Evolutionary conservation across 2,329 filamentous ascomycete species (phyloP).

Genomic region (Ceratocystis diversiconidia): DNA sequence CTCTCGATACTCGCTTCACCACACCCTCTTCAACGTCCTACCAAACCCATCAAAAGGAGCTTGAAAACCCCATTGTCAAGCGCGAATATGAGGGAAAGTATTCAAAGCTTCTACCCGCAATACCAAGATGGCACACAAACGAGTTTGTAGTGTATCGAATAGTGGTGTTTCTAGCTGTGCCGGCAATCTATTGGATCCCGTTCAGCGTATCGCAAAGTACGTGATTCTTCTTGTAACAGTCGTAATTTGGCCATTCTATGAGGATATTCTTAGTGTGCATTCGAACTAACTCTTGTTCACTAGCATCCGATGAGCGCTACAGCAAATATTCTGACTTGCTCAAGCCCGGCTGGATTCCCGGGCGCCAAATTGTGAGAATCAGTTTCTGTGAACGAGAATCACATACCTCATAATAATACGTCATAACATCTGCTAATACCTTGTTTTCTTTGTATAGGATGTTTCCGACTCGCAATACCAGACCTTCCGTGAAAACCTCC

Average conservation of each 20-base stretch:
- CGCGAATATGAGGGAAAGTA: slow-evolving; percentile 24
- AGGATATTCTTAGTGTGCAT: not conserved
- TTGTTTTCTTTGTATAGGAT: slow-evolving; percentile 41
- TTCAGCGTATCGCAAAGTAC: slow-evolving; percentile 72
- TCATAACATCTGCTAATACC: not conserved
- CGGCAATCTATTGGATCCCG: slow-evolving; percentile 82
- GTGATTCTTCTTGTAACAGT: slow-evolving; percentile 22
- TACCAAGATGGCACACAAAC: slow-evolving; percentile 67
- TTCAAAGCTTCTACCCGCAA: slow-evolving; percentile 33
- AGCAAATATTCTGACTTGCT: slow-evolving; percentile 56
- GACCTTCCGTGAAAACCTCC: slow-evolving; percentile 73
- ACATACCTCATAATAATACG: slow-evolving; percentile 11
- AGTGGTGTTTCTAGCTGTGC: slow-evolving; percentile 51
- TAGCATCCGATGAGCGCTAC: slow-evolving; percentile 73
- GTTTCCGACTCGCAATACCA: slow-evolving; percentile 79
- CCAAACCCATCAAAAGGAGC: slow-evolving; percentile 28
- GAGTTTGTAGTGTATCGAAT: slow-evolving; percentile 78
- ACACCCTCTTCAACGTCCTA: slow-evolving; percentile 56
- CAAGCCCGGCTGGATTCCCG: slow-evolving; percentile 77
- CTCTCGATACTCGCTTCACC: slow-evolving; percentile 49
- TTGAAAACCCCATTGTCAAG: slow-evolving; percentile 28
- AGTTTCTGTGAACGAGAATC: slow-evolving; percentile 15
- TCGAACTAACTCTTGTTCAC: slow-evolving; percentile 19
- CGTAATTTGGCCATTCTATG: not conserved
- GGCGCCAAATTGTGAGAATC: slow-evolving; percentile 63